A percentile compares a stretch with the other conserved stretches of the same genome.
Evolutionary conservation across 768 basidiomycete species (phyloP).

Genomic region (Phanerochaete sordida): DNA sequence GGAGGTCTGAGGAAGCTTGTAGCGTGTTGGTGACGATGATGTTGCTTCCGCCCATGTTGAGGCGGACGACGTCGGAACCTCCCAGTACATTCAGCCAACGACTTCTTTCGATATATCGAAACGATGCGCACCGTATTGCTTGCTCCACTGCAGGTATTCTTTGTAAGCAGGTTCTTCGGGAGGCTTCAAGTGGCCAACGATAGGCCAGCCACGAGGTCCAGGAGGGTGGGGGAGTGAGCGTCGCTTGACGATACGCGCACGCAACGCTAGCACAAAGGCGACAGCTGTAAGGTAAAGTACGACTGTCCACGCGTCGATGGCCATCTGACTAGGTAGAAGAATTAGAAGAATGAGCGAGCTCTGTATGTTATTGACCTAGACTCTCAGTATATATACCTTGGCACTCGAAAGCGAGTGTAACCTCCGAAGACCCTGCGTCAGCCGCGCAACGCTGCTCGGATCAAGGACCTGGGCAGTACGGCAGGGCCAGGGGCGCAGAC

Average conservation of each 20-base stretch:
- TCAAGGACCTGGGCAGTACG: no score
- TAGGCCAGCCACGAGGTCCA: conserved; percentile 16
- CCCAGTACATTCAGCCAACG: neutral
- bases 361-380: no score
- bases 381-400: no score
- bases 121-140: neutral
- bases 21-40: conserved; percentile 14
- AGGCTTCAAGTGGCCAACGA: conserved; percentile 17
- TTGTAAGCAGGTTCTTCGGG: neutral
- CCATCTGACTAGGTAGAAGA: neutral
- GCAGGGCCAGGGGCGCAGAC: no score
- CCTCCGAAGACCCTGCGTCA: no score
- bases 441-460: no score
- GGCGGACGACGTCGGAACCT: conserved; percentile 17
- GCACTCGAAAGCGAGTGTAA: neutral
- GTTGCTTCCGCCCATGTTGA: conserved; percentile 10
- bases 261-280: neutral
- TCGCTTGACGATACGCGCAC: neutral
- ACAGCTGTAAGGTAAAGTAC: neutral
- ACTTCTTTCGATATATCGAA: neutral
- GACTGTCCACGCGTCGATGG: neutral
- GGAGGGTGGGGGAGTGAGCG: conserved; percentile 14
- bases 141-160: neutral
- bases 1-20: conserved; percentile 13
- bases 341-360: neutral